Percentiles rank a stretch among this genome's conserved stretches.
phyloP scores from a whole-genome alignment of 345 rosid genomes.

The Salix koriyanagi region DNA sequence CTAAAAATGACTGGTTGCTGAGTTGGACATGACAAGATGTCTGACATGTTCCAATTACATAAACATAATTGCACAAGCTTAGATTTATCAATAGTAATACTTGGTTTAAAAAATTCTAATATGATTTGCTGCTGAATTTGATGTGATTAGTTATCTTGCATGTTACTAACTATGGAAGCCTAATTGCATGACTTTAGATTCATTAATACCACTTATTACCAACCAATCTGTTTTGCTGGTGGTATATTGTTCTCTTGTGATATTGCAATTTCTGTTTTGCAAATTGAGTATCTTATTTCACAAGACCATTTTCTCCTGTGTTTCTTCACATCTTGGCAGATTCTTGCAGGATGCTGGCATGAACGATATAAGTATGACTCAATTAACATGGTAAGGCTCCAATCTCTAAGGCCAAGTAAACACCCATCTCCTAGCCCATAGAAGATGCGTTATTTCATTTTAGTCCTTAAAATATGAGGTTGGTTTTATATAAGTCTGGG shows the following conservation, averaged over 20 bases:
- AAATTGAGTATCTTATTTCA: neutral
- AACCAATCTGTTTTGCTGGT: neutral
- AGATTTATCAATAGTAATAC: neutral
- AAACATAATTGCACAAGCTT: neutral
- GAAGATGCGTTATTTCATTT: neutral
- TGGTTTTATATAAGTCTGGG: neutral
- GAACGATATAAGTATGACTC: slow-evolving; percentile 65
- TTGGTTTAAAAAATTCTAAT: neutral
- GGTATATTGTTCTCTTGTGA: neutral
- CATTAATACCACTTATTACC: neutral
- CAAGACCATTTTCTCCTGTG: neutral
- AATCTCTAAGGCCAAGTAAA: neutral
- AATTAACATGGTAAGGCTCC: slow-evolving; percentile 64
- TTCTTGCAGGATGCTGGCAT: slow-evolving; percentile 79
- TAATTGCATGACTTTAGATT: neutral
- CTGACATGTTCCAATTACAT: neutral
- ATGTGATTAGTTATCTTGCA: neutral
- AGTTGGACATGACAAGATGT: neutral
- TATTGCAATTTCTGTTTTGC: neutral
- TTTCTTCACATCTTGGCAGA: slow-evolving; percentile 33
- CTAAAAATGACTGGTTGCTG: neutral
- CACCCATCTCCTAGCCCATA: neutral
- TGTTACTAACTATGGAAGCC: neutral
- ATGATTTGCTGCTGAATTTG: neutral
- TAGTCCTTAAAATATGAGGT: neutral